phyloP scores from a whole-genome alignment of 2,329 filamentous ascomycete genomes.

The Fusarium multiceps region DNA sequence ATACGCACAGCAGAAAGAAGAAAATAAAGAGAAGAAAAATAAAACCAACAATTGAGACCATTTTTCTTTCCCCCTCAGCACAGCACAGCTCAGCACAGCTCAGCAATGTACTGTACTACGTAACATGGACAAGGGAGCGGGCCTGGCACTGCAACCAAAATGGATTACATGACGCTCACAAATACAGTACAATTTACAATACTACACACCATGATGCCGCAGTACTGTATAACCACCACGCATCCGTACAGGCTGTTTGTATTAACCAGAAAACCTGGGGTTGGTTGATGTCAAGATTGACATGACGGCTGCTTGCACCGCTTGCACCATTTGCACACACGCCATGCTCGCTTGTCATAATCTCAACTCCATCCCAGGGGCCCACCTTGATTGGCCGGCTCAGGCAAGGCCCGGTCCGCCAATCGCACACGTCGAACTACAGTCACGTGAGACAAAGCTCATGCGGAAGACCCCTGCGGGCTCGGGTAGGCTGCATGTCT shows the following conservation, averaged over 20 bases:
- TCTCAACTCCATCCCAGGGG: slow-evolving; percentile 16
- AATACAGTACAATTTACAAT: slow-evolving; percentile 2
- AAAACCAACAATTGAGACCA: slow-evolving; percentile 12
- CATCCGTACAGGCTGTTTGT: too few species aligned
- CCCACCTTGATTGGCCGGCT: slow-evolving; percentile 42
- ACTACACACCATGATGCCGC: not conserved
- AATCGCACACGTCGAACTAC: slow-evolving; percentile 51
- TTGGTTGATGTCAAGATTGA: slow-evolving; percentile 40
- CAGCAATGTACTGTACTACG: not conserved
- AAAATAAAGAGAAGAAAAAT: not conserved
- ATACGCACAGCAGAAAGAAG: not conserved
- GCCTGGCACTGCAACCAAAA: slow-evolving; percentile 13
- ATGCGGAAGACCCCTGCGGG: slow-evolving; percentile 52
- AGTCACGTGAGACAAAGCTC: slow-evolving; percentile 51
- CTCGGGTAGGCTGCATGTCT: slow-evolving; percentile 50
- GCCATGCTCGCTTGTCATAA: slow-evolving; percentile 36
- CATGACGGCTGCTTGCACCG: slow-evolving; percentile 22
- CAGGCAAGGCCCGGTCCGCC: slow-evolving; percentile 53
- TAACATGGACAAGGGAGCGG: slow-evolving; percentile 5
- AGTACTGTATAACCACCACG: not conserved
- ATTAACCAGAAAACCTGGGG: slow-evolving; percentile 31
- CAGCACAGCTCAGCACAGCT: too few species aligned
- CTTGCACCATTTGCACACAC: not conserved
- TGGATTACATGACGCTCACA: slow-evolving; percentile 38
- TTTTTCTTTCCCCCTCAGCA: not conserved